Conservation (phyloP, 129 eudicot genomes). For the Silybum marianum region DNA sequence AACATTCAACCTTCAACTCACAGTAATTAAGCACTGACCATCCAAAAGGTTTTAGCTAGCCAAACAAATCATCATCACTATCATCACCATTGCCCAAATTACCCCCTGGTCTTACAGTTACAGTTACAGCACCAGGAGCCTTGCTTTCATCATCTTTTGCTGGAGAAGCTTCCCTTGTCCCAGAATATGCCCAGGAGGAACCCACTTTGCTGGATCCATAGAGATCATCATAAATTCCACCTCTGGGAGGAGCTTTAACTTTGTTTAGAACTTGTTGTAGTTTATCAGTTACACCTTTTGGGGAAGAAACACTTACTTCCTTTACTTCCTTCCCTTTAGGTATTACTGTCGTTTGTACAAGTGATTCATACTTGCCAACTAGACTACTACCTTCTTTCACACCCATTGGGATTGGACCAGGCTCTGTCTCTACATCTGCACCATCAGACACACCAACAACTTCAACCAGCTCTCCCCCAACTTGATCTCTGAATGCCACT, state of each 20-base stretch:
- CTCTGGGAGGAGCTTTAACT: constrained; percentile 71
- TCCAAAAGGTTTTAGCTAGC: constrained; percentile 33
- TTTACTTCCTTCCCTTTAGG: constrained; percentile 81
- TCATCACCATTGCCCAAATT: constrained; percentile 47
- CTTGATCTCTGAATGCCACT: constrained; percentile 88
- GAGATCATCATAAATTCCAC: constrained; percentile 88
- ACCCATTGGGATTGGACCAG: constrained; percentile 92
- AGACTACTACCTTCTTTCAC: constrained; percentile 99
- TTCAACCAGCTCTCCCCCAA: constrained; percentile 93
- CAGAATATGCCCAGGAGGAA: constrained; percentile 89
- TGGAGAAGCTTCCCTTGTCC: constrained; percentile 37
- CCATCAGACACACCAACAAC: constrained; percentile 97
- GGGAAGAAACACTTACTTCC: constrained; percentile 46
- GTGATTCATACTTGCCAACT: constrained; percentile 96
- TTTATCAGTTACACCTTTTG: constrained; percentile 87
- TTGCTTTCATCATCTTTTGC: constrained; percentile 42
- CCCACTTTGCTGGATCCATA: constrained; percentile 86
- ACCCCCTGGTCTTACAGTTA: constrained; percentile 36
- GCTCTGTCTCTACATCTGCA: constrained; percentile 95
- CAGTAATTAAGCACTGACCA: neutral
- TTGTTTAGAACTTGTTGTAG: constrained; percentile 80
- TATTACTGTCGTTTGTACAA: constrained; percentile 79
- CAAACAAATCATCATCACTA: constrained; percentile 85
- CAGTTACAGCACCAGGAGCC: constrained; percentile 25
- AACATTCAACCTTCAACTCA: constrained; percentile 16